These are phyloP conservation scores for Asparagopsis taxiformis DNA, from an alignment of 31 red algal species.

Conservation along the genomic window DNA sequence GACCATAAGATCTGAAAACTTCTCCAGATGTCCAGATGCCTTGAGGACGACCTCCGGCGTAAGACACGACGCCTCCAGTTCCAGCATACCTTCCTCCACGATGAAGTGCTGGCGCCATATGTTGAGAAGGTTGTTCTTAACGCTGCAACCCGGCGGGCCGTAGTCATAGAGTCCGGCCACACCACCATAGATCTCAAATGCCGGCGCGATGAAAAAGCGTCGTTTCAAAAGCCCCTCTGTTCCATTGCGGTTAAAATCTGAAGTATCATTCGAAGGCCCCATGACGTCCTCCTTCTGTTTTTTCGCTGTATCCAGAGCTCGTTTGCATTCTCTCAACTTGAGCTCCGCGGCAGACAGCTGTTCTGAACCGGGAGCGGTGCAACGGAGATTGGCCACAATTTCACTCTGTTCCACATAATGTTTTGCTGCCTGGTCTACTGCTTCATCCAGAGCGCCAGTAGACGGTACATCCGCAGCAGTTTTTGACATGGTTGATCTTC, in stretches of 20 bases:
- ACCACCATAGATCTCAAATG: slow-evolving; percentile 99
- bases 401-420: slow-evolving; percentile 49
- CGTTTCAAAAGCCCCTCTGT: slow-evolving; percentile 67
- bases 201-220: slow-evolving; percentile 90
- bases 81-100: slow-evolving; percentile 90
- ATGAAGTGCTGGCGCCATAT: slow-evolving; percentile 93
- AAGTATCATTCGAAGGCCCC: slow-evolving; percentile 3
- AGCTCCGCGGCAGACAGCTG: slow-evolving; percentile 20
- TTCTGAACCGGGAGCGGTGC: neutral
- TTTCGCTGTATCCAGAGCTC: slow-evolving; percentile 32
- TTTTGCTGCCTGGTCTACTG: slow-evolving; percentile 24
- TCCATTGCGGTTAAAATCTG: slow-evolving; percentile 40
- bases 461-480: neutral
- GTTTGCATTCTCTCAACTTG: slow-evolving; percentile 31
- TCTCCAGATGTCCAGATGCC: slow-evolving; percentile 91
- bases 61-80: slow-evolving; percentile 83
- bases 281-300: slow-evolving; percentile 11
- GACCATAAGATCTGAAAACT: slow-evolving; percentile 91
- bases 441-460: neutral
- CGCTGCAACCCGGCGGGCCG: slow-evolving; percentile 87
- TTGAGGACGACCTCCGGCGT: slow-evolving; percentile 78
- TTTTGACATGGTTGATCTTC: neutral
- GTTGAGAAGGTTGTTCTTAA: slow-evolving; percentile 88
- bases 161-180: slow-evolving; percentile 95
- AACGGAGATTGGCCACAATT: slow-evolving; percentile 41